A percentile compares a stretch with the other conserved stretches of the same genome.
These are phyloP conservation scores for Gautieria morchelliformis DNA, from an alignment of 768 basidiomycete species.

Conservation along the genomic window DNA sequence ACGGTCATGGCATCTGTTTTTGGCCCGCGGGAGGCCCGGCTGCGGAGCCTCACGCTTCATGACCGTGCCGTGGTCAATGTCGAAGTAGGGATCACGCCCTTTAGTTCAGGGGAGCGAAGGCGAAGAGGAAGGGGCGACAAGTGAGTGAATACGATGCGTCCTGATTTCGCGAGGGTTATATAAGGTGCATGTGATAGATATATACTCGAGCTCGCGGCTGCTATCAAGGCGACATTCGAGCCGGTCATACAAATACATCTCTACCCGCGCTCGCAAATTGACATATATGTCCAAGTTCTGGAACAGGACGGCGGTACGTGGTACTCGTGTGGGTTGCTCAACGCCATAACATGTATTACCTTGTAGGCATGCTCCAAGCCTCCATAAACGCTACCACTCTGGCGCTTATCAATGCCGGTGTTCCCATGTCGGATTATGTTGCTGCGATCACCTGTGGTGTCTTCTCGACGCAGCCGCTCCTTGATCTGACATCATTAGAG, in stretches of 20 bases:
- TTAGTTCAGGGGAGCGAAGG: constrained; percentile 74
- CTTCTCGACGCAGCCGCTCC: constrained; percentile 67
- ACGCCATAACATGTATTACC: background rate
- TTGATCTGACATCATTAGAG: constrained; percentile 84
- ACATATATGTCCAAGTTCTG: constrained; percentile 85
- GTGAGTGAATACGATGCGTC: constrained; percentile 37
- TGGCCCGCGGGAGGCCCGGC: constrained; percentile 84
- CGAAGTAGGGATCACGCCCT: constrained; percentile 78
- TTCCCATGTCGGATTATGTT: constrained; percentile 85
- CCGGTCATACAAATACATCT: constrained; percentile 85
- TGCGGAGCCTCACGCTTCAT: constrained; percentile 70
- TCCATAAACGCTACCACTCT: constrained; percentile 94
- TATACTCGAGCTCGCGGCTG: constrained; percentile 74
- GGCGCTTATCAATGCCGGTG: constrained; percentile 82
- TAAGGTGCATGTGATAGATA: constrained; percentile 41
- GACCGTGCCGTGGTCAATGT: constrained; percentile 87
- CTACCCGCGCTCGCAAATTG: constrained; percentile 91
- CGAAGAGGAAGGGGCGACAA: constrained; percentile 77
- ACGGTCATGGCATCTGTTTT: constrained; percentile 82
- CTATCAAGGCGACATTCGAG: constrained; percentile 91
- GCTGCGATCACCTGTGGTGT: constrained; percentile 86
- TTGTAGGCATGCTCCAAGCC: constrained; percentile 64
- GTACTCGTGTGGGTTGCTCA: background rate
- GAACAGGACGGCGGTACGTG: constrained; percentile 72
- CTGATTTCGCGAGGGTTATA: background rate